Conservation (phyloP, 495 filamentous ascomycete genomes). For the Xylaria acuta region DNA sequence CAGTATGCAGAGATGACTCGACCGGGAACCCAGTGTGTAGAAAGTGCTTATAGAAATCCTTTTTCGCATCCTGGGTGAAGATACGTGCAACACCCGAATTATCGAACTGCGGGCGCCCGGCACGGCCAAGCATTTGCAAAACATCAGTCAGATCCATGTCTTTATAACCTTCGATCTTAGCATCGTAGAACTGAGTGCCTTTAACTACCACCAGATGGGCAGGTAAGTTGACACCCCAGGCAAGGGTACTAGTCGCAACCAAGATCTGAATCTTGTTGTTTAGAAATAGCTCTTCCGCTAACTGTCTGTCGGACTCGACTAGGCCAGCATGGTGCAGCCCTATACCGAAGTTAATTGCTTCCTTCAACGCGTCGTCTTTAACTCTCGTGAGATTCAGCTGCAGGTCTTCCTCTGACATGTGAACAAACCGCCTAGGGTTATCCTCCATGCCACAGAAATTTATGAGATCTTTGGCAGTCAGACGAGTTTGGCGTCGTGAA, state of each 20-base stretch:
- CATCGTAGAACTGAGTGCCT: constrained; percentile 97
- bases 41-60: constrained; percentile 99
- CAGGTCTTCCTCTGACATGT: constrained; percentile 94
- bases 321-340: constrained; percentile 97
- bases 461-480: constrained; percentile 95
- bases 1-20: constrained; percentile 94
- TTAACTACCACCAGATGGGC: constrained; percentile 98
- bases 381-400: constrained; percentile 80
- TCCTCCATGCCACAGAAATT: constrained; percentile 99
- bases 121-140: constrained; percentile 96
- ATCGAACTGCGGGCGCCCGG: constrained; percentile 96
- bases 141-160: constrained; percentile 99
- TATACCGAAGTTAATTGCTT: constrained; percentile 94
- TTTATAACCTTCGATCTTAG: constrained; percentile 95
- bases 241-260: constrained; percentile 94
- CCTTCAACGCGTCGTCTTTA: constrained; percentile 89
- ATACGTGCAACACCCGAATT: constrained; percentile 93
- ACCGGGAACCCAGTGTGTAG: constrained; percentile 98
- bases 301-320: constrained; percentile 88
- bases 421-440: constrained; percentile 88
- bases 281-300: constrained; percentile 92
- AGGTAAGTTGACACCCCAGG: constrained; percentile 98
- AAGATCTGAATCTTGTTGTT: constrained; percentile 99
- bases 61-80: constrained; percentile 96
- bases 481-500: constrained; percentile 89